These are phyloP conservation scores for Mrakia blollopis DNA, from an alignment of 768 basidiomycete genomes.

Conservation along the genomic window DNA sequence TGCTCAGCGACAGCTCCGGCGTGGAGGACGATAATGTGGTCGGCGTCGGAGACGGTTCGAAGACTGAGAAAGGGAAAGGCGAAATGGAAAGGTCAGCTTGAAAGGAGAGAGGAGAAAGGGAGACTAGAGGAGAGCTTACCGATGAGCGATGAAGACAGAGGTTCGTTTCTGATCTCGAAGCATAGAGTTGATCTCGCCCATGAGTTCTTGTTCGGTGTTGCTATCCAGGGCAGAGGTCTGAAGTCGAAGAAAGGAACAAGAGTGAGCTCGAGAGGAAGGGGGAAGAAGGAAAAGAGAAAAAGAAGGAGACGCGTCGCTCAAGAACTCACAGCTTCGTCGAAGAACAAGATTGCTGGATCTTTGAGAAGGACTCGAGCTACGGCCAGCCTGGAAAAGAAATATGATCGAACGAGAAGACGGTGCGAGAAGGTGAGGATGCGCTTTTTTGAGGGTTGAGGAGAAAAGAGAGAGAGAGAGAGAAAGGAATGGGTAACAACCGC, in stretches of 20 bases:
- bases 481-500: neutral
- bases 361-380: slow-evolving; percentile 89
- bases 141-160: slow-evolving; percentile 94
- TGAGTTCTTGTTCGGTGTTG: slow-evolving; percentile 88
- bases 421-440: neutral
- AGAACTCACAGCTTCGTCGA: slow-evolving; percentile 87
- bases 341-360: slow-evolving; percentile 92
- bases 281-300: neutral
- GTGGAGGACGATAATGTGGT: slow-evolving; percentile 86
- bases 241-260: neutral
- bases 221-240: slow-evolving; percentile 95
- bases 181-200: slow-evolving; percentile 82
- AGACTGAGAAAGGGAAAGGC: slow-evolving; percentile 44
- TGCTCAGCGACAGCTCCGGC: slow-evolving; percentile 89
- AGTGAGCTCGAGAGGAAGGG: neutral
- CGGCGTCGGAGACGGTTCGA: slow-evolving; percentile 86
- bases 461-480: neutral
- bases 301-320: neutral
- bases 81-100: neutral
- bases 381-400: slow-evolving; percentile 52
- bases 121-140: slow-evolving; percentile 42
- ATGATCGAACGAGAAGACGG: neutral
- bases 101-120: neutral
- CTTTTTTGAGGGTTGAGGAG: too few species aligned
- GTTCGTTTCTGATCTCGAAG: slow-evolving; percentile 75